These are phyloP conservation scores for Aurifilum marmelostoma DNA, from an alignment of 2,329 filamentous ascomycete species.

Conservation along the genomic window DNA sequence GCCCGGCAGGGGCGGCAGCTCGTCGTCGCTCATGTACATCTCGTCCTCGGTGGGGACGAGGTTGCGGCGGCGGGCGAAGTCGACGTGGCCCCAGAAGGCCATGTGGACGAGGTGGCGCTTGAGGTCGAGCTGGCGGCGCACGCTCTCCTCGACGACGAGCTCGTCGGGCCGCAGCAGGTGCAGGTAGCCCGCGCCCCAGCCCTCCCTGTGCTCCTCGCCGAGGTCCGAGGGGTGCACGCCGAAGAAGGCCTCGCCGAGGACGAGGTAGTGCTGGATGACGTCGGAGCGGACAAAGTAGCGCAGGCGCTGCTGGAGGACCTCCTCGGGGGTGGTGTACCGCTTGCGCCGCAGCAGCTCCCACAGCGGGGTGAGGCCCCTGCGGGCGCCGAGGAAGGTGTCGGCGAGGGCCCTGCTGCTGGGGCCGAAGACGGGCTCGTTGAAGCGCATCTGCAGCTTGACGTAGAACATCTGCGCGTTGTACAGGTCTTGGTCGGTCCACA, in stretches of 20 bases:
- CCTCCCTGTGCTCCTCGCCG: slow-evolving; percentile 57
- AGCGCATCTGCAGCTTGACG: slow-evolving; percentile 71
- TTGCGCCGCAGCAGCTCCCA: slow-evolving; percentile 63
- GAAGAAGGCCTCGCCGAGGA: slow-evolving; percentile 38
- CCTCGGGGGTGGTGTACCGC: slow-evolving; percentile 46
- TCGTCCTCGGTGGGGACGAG: slow-evolving; percentile 54
- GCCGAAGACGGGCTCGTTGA: slow-evolving; percentile 65
- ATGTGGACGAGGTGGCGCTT: slow-evolving; percentile 58
- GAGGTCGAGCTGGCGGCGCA: slow-evolving; percentile 55
- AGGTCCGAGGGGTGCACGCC: slow-evolving; percentile 57
- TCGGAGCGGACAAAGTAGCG: slow-evolving; percentile 46
- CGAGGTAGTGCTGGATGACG: slow-evolving; percentile 43
- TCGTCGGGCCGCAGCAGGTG: slow-evolving; percentile 61
- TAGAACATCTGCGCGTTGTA: slow-evolving; percentile 67
- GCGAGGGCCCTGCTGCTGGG: slow-evolving; percentile 54
- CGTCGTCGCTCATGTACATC: slow-evolving; percentile 55
- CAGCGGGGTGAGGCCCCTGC: slow-evolving; percentile 53
- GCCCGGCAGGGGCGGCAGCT: slow-evolving; percentile 34
- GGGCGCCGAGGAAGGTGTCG: slow-evolving; percentile 63
- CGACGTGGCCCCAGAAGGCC: slow-evolving; percentile 65
- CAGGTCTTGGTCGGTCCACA: slow-evolving; percentile 65
- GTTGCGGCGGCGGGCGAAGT: slow-evolving; percentile 55
- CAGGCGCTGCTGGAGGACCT: slow-evolving; percentile 59
- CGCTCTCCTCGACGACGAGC: slow-evolving; percentile 59
- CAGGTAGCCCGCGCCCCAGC: slow-evolving; percentile 53